phyloP scores from a whole-genome alignment of 2,329 filamentous ascomycete genomes.

The Talaromyces sp. region DNA sequence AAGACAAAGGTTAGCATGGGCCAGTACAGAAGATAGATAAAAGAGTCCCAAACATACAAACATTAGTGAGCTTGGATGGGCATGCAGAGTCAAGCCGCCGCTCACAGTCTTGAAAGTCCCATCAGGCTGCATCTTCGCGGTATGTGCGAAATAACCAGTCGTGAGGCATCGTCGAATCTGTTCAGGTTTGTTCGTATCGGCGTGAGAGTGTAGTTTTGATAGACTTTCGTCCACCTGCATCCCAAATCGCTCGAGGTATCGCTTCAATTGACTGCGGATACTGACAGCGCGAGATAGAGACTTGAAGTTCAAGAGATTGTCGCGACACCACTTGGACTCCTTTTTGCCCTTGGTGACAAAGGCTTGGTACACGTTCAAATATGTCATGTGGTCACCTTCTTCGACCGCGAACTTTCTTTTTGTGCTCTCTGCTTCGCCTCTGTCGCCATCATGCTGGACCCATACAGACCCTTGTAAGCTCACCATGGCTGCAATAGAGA shows the following conservation, averaged over 20 bases:
- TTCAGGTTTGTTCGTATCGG: slow-evolving; percentile 51
- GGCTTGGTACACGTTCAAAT: slow-evolving; percentile 87
- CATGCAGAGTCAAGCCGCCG: slow-evolving; percentile 70
- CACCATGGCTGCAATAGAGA: slow-evolving; percentile 92
- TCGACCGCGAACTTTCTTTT: slow-evolving; percentile 81
- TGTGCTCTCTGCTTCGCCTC: slow-evolving; percentile 67
- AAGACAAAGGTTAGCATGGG: slow-evolving; percentile 12
- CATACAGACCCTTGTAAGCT: slow-evolving; percentile 78
- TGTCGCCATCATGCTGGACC: slow-evolving; percentile 73
- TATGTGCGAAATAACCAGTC: slow-evolving; percentile 86
- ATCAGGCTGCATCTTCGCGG: slow-evolving; percentile 88
- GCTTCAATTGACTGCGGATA: slow-evolving; percentile 77
- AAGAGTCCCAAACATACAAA: slow-evolving; percentile 52
- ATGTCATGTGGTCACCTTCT: slow-evolving; percentile 88
- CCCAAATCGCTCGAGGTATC: slow-evolving; percentile 81
- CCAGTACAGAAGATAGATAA: neutral
- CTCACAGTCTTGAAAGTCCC: slow-evolving; percentile 84
- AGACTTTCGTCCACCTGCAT: slow-evolving; percentile 61
- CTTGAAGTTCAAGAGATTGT: slow-evolving; percentile 83
- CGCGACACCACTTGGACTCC: slow-evolving; percentile 78
- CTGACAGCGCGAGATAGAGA: slow-evolving; percentile 75
- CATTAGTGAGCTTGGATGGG: slow-evolving; percentile 88
- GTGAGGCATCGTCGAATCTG: slow-evolving; percentile 80
- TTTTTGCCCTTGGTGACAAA: slow-evolving; percentile 80
- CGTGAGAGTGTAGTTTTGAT: slow-evolving; percentile 25